Percentiles rank a stretch among this genome's conserved stretches.
These are phyloP conservation scores for Chrysoporthe puriensis DNA, from an alignment of 2,329 filamentous ascomycete species.

Conservation along the genomic window DNA sequence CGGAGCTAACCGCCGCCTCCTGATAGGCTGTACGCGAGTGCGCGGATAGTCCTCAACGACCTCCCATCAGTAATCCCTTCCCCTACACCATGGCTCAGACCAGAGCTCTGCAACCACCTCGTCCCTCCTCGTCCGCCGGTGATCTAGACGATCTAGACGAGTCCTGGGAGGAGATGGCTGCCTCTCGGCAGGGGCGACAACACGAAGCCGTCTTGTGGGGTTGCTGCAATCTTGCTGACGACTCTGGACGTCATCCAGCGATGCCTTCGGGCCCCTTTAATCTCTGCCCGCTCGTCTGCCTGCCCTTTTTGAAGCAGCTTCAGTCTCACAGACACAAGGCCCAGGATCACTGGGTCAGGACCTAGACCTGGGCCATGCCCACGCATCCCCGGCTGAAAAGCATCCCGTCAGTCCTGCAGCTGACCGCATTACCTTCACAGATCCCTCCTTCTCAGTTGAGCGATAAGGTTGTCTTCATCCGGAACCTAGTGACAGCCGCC, in stretches of 20 bases:
- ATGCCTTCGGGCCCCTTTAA: constrained; percentile 8
- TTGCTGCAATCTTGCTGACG: constrained; percentile 3
- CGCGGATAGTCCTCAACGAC: background rate
- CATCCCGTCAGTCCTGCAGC: constrained; percentile 10
- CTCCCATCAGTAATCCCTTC: background rate
- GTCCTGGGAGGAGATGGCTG: background rate
- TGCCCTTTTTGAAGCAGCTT: background rate
- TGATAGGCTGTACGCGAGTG: constrained; percentile 6
- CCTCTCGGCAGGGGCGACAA: background rate
- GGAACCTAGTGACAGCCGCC: background rate
- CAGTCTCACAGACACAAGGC: background rate
- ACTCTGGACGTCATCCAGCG: background rate
- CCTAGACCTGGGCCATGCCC: background rate
- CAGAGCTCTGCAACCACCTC: background rate
- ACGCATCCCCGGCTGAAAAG: background rate
- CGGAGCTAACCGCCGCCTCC: constrained; percentile 8
- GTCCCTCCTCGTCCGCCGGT: background rate
- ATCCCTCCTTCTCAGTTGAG: background rate
- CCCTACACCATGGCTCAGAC: background rate
- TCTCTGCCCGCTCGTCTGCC: background rate
- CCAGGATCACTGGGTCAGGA: background rate
- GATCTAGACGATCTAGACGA: too few relatives aligned
- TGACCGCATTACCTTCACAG: constrained; percentile 2
- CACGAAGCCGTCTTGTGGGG: background rate
- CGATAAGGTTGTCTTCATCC: background rate